Evolutionary conservation across 345 rosid species (phyloP), one percentile per base, ranked within the genome.

Genomic region (Sonneratia alba): DNA sequence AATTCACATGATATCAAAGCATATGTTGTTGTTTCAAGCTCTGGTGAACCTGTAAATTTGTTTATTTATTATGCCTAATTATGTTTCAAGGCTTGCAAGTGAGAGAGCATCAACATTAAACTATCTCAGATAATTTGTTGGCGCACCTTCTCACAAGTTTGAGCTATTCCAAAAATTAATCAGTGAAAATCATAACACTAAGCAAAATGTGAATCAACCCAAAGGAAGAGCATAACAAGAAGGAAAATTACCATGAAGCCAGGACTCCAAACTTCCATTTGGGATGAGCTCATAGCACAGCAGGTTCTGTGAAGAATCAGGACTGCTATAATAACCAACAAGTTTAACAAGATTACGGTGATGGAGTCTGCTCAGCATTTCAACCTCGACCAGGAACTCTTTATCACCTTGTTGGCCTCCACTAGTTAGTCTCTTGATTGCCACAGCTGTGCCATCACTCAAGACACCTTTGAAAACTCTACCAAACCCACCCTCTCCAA

Each of bases 401-500:
- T 87, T 90, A 81, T 87, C 97, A 32, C 99, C 99, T 80, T 95
- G 99, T 70, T 91, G 91, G 45, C 97, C 97, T 79, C 97, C 99
- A 74, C 74, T 74, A 68, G 92, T 85, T 66, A 95, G 96, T 84
- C 93, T 90, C 87, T 95, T 95, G 81, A 95, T 95, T 15, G 97
- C 99, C 34, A 95, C 99, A 73, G 97, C 91, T 67, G 99, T 95
- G 22, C 99, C 99, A 87, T 95, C 99, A 80, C 87, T 91, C 73
- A 95, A 79, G 75, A 95, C 89, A 72, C 99, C 99, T 82, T 89
- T 89, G 85, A 90, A 95, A 85, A 95, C 99, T 82, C 81, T 86
- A 71, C 97, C 99, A 82, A 95, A 95, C 45, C 99, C 99, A 48
- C 99, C 99, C 85, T 95, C 97, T 72, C 99, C 99, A 57, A 95